A percentile compares a stretch with the other conserved stretches of the same genome.
Evolutionary conservation across 192 early-diverging fungal genomes (phyloP).

Genomic region (Coemansia sp.): DNA sequence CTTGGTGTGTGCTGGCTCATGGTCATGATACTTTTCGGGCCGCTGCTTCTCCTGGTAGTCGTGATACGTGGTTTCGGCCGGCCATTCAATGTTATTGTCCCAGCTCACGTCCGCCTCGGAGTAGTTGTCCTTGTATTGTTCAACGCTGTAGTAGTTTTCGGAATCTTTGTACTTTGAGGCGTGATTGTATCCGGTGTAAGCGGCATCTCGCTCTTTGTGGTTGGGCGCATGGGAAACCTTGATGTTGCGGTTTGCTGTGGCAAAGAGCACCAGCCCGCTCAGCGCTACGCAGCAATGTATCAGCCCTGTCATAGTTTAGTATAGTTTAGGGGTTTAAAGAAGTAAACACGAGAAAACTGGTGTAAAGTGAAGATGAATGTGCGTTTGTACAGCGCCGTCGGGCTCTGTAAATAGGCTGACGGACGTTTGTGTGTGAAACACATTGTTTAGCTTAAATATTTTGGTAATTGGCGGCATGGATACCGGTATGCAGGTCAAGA

Average conservation of each 20-base stretch:
- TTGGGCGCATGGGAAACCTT: not conserved
- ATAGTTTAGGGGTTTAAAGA: not conserved
- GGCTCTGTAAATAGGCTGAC: not conserved
- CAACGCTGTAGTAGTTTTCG: not conserved
- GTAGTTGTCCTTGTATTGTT: slow-evolving; percentile 2
- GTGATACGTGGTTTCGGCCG: not conserved
- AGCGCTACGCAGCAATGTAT: not conserved
- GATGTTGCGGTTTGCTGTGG: not conserved
- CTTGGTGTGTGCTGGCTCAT: not conserved
- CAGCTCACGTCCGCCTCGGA: not conserved
- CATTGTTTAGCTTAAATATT: not conserved
- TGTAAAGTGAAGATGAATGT: not conserved
- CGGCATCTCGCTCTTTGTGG: not conserved
- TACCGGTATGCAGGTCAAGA: not conserved
- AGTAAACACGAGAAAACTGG: not conserved
- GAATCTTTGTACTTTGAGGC: not conserved
- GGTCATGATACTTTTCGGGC: not conserved
- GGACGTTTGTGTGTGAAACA: not conserved
- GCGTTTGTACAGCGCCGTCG: not conserved
- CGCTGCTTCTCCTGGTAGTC: not conserved
- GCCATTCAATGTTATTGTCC: not conserved
- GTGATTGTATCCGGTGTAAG: not conserved
- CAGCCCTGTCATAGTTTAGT: not conserved
- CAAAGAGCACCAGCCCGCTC: not conserved
- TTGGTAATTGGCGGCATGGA: not conserved